phyloP scores from a whole-genome alignment of 2,329 filamentous ascomycete species.

The Zalaria obscura region DNA sequence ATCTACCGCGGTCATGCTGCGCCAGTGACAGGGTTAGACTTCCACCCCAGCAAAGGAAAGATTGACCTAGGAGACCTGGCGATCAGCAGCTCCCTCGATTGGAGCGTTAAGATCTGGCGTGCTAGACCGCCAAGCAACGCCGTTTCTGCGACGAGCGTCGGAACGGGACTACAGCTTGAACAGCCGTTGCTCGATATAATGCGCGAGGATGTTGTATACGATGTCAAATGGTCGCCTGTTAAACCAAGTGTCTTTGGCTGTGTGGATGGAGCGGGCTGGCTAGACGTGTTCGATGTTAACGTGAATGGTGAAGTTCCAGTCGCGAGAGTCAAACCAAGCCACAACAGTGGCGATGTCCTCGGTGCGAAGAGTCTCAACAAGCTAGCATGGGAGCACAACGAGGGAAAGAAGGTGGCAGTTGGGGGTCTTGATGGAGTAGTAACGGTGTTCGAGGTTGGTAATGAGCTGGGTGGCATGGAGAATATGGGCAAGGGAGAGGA shows the following conservation, averaged over 20 bases:
- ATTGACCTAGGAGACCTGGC: conserved; percentile 91
- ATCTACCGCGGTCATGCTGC: conserved; percentile 83
- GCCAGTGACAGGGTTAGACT: conserved; percentile 90
- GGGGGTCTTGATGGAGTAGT: conserved; percentile 85
- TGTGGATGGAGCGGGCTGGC: conserved; percentile 79
- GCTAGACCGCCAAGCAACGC: conserved; percentile 51
- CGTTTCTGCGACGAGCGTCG: conserved; percentile 5
- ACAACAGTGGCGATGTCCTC: conserved; percentile 20
- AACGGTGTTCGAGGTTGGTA: conserved; percentile 84
- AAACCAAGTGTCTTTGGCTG: conserved; percentile 90
- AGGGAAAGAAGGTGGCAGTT: conserved; percentile 75
- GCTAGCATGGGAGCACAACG: conserved; percentile 80
- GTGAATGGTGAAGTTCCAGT: conserved; percentile 86
- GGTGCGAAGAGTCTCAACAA: conserved; percentile 73
- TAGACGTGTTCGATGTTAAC: conserved; percentile 93
- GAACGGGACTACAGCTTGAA: conserved; percentile 31
- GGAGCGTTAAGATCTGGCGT: conserved; percentile 96
- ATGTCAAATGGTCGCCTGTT: conserved; percentile 86
- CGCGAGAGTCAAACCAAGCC: conserved; percentile 45
- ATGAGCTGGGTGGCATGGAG: conserved; percentile 72
- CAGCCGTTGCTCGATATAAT: conserved; percentile 76
- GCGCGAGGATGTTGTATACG: conserved; percentile 92
- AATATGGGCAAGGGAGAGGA: conserved; percentile 64
- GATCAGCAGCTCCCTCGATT: conserved; percentile 83
- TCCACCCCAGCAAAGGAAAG: conserved; percentile 82